A percentile compares a stretch with the other conserved stretches of the same genome.
Conservation (phyloP, 352 stramenopile species). For the Phytophthora litchii region DNA sequence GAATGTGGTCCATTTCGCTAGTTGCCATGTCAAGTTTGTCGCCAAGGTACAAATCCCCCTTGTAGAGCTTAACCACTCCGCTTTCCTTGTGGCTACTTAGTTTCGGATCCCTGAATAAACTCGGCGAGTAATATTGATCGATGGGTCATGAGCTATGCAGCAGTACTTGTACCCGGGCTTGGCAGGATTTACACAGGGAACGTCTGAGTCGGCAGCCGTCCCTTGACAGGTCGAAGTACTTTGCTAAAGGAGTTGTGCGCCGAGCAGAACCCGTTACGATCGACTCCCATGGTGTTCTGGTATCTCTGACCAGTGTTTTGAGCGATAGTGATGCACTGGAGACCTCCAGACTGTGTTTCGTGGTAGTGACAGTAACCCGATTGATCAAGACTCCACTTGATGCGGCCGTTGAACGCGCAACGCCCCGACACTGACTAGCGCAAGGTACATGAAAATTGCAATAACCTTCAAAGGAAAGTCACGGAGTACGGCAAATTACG, state of each 20-base stretch:
- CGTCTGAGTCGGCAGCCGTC: background rate
- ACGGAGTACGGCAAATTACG: slow-evolving; percentile 7
- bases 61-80: slow-evolving; percentile 17
- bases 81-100: slow-evolving; percentile 17
- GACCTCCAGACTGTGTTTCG: too few relatives aligned
- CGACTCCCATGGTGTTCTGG: slow-evolving; percentile 22
- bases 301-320: slow-evolving; percentile 21
- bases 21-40: slow-evolving; percentile 20
- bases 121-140: slow-evolving; percentile 22
- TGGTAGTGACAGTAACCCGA: slow-evolving; percentile 18
- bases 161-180: slow-evolving; percentile 38
- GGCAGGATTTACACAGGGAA: slow-evolving; percentile 17
- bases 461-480: slow-evolving; percentile 19
- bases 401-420: slow-evolving; percentile 19
- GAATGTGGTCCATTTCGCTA: slow-evolving; percentile 43
- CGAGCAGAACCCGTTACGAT: slow-evolving; percentile 21
- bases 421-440: slow-evolving; percentile 19
- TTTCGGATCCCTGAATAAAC: slow-evolving; percentile 24
- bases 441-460: slow-evolving; percentile 30
- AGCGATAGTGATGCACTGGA: slow-evolving; percentile 21
- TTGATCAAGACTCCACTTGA: slow-evolving; percentile 26
- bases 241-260: background rate
- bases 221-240: slow-evolving; percentile 10
- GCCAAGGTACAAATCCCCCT: slow-evolving; percentile 36
- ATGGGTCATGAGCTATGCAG: slow-evolving; percentile 36